Conservation (phyloP, 352 stramenopile genomes). For the Albugo candida region DNA sequence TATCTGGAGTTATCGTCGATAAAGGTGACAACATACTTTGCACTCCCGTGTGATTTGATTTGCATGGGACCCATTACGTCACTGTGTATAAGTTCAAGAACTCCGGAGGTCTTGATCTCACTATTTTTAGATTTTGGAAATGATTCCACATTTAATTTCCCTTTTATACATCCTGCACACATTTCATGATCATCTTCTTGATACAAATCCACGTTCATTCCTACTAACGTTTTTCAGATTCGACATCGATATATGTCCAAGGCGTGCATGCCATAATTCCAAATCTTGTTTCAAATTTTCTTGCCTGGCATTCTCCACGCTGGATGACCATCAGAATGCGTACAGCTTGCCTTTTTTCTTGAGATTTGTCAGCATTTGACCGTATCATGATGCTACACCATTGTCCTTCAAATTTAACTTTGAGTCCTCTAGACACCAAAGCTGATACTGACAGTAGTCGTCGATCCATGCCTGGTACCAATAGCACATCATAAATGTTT, state of each 20-base stretch:
- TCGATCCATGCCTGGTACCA: conserved; percentile 7
- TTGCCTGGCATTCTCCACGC: no score
- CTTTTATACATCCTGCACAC: not conserved
- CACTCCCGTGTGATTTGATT: not conserved
- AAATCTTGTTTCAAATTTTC: no score
- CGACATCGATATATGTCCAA: no score
- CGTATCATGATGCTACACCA: no score
- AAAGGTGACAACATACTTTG: conserved; percentile 5
- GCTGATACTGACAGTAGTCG: conserved; percentile 6
- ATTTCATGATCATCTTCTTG: not conserved
- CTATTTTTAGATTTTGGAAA: not conserved
- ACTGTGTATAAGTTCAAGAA: not conserved
- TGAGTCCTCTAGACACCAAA: no score
- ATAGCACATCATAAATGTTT: conserved; percentile 9
- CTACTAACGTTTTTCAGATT: no score
- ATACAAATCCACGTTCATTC: no score
- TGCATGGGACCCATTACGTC: not conserved
- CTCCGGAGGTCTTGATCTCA: not conserved
- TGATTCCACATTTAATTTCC: not conserved
- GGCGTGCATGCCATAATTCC: no score
- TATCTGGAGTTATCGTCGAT: conserved; percentile 10
- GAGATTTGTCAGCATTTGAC: no score
- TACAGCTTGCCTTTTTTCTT: no score
- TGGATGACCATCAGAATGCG: no score
- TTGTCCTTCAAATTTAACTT: no score